These are phyloP conservation scores for Neoboletus subvelutipes DNA, from an alignment of 768 basidiomycete genomes.

Conservation along the genomic window DNA sequence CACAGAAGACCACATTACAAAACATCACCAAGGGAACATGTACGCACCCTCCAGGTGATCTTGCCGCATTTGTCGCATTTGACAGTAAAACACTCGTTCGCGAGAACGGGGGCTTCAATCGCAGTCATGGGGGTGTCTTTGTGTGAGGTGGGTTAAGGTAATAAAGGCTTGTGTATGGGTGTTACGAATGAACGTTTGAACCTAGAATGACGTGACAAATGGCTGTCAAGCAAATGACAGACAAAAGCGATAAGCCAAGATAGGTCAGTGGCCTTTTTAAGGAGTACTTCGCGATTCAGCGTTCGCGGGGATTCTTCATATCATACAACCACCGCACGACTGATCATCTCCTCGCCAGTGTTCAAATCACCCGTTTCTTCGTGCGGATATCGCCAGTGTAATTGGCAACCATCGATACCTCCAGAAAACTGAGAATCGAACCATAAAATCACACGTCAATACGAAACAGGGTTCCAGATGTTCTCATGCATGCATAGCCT, in stretches of 20 bases:
- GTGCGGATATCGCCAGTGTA: background rate
- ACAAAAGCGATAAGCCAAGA: background rate
- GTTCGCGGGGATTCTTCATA: too few relatives aligned
- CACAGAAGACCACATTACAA: conserved; percentile 16
- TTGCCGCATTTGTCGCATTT: conserved; percentile 64
- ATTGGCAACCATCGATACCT: background rate
- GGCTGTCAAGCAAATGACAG: conserved; percentile 10
- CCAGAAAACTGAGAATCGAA: background rate
- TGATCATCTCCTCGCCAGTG: background rate
- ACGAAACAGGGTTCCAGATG: background rate
- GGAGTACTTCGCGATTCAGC: background rate
- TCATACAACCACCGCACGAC: background rate
- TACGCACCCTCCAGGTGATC: conserved; percentile 66
- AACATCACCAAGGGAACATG: conserved; percentile 28
- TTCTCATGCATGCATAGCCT: background rate
- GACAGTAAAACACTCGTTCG: conserved; percentile 55
- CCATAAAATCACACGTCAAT: background rate
- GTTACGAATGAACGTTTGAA: conserved; percentile 14
- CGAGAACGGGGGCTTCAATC: conserved; percentile 34
- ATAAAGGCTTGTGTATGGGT: conserved; percentile 29
- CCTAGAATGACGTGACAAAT: conserved; percentile 22
- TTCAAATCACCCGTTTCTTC: background rate
- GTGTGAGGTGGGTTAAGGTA: conserved; percentile 32
- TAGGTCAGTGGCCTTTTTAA: conserved; percentile 3
- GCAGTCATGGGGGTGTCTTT: conserved; percentile 25